These are phyloP conservation scores for Penicillium sp. DNA, from an alignment of 2,329 filamentous ascomycete species.

Conservation along the genomic window DNA sequence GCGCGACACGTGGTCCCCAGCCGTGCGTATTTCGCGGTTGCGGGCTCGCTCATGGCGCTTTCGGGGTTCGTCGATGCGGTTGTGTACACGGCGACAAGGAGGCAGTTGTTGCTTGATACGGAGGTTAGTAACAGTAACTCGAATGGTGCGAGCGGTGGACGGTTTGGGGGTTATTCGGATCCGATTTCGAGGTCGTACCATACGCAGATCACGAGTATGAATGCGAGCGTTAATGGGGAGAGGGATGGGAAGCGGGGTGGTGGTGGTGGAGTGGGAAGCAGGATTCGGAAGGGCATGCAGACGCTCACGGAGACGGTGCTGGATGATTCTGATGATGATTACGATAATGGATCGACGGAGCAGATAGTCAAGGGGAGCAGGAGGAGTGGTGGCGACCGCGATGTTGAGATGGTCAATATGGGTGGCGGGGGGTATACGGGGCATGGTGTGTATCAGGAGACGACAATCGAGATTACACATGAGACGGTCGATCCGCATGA, in stretches of 20 bases:
- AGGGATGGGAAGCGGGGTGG: constrained; percentile 20
- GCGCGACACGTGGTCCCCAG: constrained; percentile 39
- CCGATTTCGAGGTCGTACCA: constrained; percentile 29
- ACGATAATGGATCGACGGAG: constrained; percentile 41
- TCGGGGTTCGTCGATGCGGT: constrained; percentile 64
- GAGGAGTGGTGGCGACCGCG: constrained; percentile 22
- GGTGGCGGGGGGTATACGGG: constrained; percentile 5
- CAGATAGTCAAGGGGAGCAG: constrained; percentile 44
- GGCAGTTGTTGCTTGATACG: constrained; percentile 58
- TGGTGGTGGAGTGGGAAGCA: constrained; percentile 17
- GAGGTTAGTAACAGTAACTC: constrained; percentile 36
- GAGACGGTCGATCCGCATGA: constrained; percentile 31
- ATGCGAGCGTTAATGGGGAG: constrained; percentile 2
- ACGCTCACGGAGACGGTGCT: constrained; percentile 24
- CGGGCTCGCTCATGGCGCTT: constrained; percentile 60
- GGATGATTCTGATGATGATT: constrained; percentile 39
- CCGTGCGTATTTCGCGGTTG: constrained; percentile 54
- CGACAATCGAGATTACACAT: constrained; percentile 48
- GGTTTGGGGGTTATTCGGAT: constrained; percentile 33
- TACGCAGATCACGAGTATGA: constrained; percentile 32
- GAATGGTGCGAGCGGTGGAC: constrained; percentile 20
- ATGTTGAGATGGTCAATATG: constrained; percentile 38
- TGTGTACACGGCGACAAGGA: constrained; percentile 62
- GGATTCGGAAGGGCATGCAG: constrained; percentile 29
- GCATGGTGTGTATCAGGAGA: constrained; percentile 47